Base-by-base conservation (phyloP, 169 alveolate species). In the Plasmodium knowlesi region DNA sequence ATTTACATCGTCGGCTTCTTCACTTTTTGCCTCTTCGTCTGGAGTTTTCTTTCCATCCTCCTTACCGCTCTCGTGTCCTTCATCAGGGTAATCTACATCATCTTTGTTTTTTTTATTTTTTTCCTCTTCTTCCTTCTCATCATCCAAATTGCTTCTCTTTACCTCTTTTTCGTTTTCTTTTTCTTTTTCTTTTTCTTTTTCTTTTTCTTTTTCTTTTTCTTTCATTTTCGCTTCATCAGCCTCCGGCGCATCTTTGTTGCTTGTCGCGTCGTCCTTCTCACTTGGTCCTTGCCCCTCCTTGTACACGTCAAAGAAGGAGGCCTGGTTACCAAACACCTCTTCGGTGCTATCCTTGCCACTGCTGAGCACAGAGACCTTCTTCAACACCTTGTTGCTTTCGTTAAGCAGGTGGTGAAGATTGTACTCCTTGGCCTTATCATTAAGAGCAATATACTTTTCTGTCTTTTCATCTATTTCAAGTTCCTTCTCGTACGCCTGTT, bases 31-130 rank as follows among this genome's bases (percentile, higher is more conserved):
- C 10, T 19, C 74, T 19, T 61, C 76, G 2, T 25, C 19, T 2
- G 0, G 19, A 12, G 12, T 5, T 5, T 67, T 67, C 39, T 96
- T 95, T 70, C 92, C 86, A 19, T 94, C 96, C 79, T 93, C 93
- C 3, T 96, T 96, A 22, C 39, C 96, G 46, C 71, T 73, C 54
- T 85, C 96, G 76, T 92, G 78, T 96, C 90, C 93, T 67, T 67
- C 76, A 9, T 67, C 76, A 14, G 28, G 14, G 76, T 19, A 0
- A 28, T 67, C 19, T 39, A 4, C 19, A 5, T 14, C 74, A 19
- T 14, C 0, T 67, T 61, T 28, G n/a, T 61, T 19, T 14, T n/a
- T n/a, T n/a, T n/a, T n/a, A n/a, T n/a, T n/a, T n/a, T n/a, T n/a
- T n/a, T n/a, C n/a, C n/a, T n/a, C n/a, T n/a, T n/a, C n/a, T n/a